These are phyloP conservation scores for Amphicarpaea edgeworthii DNA, from an alignment of 306 rosid genomes.

Conservation along the genomic window DNA sequence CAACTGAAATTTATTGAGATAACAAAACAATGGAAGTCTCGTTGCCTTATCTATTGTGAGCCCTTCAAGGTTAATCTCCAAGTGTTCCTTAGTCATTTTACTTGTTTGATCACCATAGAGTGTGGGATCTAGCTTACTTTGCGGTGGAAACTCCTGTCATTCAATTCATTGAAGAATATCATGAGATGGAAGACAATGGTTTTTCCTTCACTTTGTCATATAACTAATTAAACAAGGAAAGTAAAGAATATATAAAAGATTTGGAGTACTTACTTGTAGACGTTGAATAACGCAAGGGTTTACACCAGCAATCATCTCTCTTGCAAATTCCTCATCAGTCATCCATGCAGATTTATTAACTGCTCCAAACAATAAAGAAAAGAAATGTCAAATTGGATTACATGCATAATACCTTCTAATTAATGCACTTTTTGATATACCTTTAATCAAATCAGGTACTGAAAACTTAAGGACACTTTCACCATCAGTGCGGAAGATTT, in stretches of 20 bases:
- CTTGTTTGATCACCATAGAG: conserved; percentile 71
- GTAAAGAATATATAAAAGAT: neutral
- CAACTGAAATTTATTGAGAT: neutral
- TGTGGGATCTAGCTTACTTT: conserved; percentile 61
- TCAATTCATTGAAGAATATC: conserved; percentile 15
- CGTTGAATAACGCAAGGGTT: conserved; percentile 51
- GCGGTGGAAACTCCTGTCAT: conserved; percentile 70
- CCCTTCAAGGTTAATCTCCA: conserved; percentile 57
- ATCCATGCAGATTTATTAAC: conserved; percentile 65
- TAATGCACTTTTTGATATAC: too few relatives aligned
- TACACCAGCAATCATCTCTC: conserved; percentile 73
- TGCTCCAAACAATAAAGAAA: neutral
- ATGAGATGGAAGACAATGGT: neutral
- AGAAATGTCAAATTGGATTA: neutral
- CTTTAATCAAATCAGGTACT: conserved; percentile 67
- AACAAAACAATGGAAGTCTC: neutral
- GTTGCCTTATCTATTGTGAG: conserved; percentile 60
- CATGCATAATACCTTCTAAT: too few relatives aligned
- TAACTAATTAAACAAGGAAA: neutral
- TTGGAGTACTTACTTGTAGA: conserved; percentile 44
- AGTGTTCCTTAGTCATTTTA: conserved; percentile 53
- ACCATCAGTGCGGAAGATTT: conserved; percentile 62
- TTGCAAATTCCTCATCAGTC: conserved; percentile 74
- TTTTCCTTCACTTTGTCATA: neutral
- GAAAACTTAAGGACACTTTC: conserved; percentile 62